Conservation (phyloP, 73 alveolate species). For the Tetrahymena malaccensis region DNA sequence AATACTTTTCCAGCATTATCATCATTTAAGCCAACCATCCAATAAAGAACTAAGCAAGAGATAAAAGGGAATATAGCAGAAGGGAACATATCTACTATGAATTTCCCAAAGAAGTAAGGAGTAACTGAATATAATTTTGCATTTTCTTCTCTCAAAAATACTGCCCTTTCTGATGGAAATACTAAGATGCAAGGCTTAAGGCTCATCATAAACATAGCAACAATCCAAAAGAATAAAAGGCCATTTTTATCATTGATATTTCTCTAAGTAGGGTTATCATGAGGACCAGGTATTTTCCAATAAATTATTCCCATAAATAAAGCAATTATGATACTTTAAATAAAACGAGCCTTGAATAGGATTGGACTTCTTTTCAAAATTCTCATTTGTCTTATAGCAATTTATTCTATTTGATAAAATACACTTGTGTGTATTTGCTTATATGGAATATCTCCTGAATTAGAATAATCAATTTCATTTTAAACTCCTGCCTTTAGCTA, state of each 20-base stretch:
- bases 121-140: constrained; percentile 9
- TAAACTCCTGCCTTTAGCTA: not conserved
- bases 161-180: constrained; percentile 34
- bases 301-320: not conserved
- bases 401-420: not conserved
- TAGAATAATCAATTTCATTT: not conserved
- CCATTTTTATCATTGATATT: not conserved
- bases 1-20: too few relatives aligned
- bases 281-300: not conserved
- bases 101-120: constrained; percentile 23
- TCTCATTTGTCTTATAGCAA: not conserved
- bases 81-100: constrained; percentile 15
- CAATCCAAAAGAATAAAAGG: not conserved
- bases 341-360: not conserved
- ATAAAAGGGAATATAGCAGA: constrained; percentile 6
- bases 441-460: not conserved
- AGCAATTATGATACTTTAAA: not conserved
- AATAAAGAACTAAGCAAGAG: constrained; percentile 8
- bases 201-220: constrained; percentile 1
- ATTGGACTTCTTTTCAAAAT: not conserved
- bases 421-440: not conserved
- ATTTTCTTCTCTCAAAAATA: constrained; percentile 35
- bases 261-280: not conserved
- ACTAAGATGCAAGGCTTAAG: not conserved
- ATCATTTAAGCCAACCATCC: constrained; percentile 35